phyloP scores from a whole-genome alignment of 2,329 filamentous ascomycete genomes.

The Aspergillus sp. region DNA sequence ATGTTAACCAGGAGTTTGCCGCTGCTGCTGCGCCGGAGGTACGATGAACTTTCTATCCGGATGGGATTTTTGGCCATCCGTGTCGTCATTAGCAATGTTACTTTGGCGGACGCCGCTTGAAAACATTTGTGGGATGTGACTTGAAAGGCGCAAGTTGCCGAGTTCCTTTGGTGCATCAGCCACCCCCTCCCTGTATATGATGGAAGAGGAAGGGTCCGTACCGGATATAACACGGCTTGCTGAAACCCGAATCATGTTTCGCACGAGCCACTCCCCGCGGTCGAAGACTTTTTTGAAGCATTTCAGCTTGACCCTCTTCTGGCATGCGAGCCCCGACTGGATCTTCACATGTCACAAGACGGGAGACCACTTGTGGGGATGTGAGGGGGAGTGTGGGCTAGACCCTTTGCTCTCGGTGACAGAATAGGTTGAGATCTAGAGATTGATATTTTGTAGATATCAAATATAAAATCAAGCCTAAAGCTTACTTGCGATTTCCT shows the following conservation, averaged over 20 bases:
- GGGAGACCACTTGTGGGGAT: conserved; percentile 9
- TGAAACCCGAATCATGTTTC: background rate
- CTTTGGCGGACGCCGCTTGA: no score
- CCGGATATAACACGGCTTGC: background rate
- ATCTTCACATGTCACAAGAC: background rate
- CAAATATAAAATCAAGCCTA: background rate
- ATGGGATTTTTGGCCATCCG: no score
- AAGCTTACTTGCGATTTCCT: conserved; percentile 1
- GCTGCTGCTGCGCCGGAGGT: conserved; percentile 40
- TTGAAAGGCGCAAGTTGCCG: no score
- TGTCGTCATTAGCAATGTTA: no score
- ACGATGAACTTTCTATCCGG: conserved; percentile 27
- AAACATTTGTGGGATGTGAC: no score
- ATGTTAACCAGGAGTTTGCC: conserved; percentile 37
- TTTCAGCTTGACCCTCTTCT: background rate
- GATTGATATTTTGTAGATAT: background rate
- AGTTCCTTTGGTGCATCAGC: background rate
- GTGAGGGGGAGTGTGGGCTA: background rate
- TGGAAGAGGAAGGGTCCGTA: background rate
- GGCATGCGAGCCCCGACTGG: background rate
- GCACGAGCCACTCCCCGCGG: no score
- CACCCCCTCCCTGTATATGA: background rate
- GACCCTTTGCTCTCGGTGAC: background rate
- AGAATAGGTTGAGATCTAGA: background rate
- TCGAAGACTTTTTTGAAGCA: background rate